Conservation (phyloP, 2,329 filamentous ascomycete genomes). For the Didymella glomerata region DNA sequence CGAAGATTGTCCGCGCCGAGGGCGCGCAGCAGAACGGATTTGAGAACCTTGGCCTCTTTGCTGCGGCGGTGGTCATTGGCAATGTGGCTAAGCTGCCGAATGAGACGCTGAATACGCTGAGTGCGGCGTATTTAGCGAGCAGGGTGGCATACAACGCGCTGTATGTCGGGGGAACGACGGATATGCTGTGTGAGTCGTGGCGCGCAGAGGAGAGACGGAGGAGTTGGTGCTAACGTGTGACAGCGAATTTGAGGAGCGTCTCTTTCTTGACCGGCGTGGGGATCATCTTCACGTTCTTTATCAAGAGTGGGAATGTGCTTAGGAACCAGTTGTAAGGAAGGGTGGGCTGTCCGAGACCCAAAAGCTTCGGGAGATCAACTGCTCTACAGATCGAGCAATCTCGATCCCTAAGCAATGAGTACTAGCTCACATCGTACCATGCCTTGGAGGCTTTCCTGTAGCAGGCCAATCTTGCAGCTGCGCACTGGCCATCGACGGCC, state of each 20-base stretch:
- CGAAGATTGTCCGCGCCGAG: constrained; percentile 14
- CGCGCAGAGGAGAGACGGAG: too few species aligned
- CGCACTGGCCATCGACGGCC: too few species aligned
- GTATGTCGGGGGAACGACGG: constrained; percentile 9
- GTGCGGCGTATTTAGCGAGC: not conserved
- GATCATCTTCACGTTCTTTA: constrained; percentile 14
- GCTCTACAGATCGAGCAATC: too few species aligned
- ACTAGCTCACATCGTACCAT: not conserved
- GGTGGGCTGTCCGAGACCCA: too few species aligned
- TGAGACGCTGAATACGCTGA: constrained; percentile 9
- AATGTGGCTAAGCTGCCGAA: constrained; percentile 14
- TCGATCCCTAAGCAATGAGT: too few species aligned
- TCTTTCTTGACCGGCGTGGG: constrained; percentile 2
- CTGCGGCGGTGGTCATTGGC: constrained; percentile 9
- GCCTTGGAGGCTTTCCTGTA: too few species aligned
- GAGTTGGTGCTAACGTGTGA: not conserved
- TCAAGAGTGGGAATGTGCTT: constrained; percentile 10
- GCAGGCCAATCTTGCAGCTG: too few species aligned
- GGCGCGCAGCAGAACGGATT: constrained; percentile 14
- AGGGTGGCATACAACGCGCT: constrained; percentile 6
- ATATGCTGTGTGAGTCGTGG: not conserved
- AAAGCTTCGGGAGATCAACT: too few species aligned
- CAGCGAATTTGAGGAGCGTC: constrained; percentile 6
- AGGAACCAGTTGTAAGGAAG: constrained; percentile 2
- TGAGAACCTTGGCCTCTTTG: constrained; percentile 13